Evolutionary conservation across 148 eudicot species (phyloP).

Genomic region (Agrostemma githago): DNA sequence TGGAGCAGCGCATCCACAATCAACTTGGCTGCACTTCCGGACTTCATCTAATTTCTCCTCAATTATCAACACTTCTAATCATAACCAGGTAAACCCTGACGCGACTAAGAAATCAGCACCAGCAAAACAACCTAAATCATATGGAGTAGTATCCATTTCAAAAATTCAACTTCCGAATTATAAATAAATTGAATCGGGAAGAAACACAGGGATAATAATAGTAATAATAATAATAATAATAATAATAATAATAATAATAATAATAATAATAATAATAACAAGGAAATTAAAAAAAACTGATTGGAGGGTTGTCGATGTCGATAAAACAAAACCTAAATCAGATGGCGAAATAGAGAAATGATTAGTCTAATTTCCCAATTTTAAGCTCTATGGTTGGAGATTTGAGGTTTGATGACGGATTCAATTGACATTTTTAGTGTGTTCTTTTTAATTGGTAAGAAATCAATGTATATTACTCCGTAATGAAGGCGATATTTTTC

Average conservation of each 20-base stretch:
- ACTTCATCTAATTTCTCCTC: conserved; percentile 50
- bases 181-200: not conserved
- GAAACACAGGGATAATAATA: not conserved
- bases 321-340: not conserved
- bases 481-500: too few species aligned
- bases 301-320: not conserved
- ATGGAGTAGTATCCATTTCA: not conserved
- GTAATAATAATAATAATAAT: too few species aligned
- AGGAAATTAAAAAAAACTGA: not conserved
- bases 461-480: too few species aligned
- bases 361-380: not conserved
- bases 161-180: not conserved
- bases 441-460: conserved; percentile 1
- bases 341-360: not conserved
- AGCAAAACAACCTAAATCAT: not conserved
- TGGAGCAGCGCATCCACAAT: conserved; percentile 91
- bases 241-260: too few species aligned
- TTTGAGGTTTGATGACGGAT: not conserved
- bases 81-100: conserved; percentile 4
- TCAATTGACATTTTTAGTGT: not conserved
- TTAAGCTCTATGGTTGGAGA: not conserved
- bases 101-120: not conserved
- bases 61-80: conserved; percentile 7
- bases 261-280: too few species aligned
- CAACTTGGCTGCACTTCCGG: conserved; percentile 90